phyloP scores from a whole-genome alignment of 345 rosid species.

The Rhizophora apiculata region DNA sequence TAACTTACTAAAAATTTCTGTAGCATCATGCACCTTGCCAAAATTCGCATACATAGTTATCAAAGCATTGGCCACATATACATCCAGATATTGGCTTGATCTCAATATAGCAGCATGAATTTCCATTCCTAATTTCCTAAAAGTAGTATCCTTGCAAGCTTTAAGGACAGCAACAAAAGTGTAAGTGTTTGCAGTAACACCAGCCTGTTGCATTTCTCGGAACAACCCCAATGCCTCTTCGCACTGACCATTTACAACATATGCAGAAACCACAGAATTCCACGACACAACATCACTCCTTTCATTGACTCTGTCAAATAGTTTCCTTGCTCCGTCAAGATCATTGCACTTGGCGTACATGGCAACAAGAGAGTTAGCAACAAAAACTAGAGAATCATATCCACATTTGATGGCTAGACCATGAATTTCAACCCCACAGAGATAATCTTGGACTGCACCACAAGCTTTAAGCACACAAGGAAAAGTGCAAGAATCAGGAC shows the following conservation, averaged over 20 bases:
- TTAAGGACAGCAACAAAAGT: slow-evolving; percentile 64
- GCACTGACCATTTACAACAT: slow-evolving; percentile 43
- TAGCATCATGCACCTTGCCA: slow-evolving; percentile 48
- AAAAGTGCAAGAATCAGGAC: slow-evolving; percentile 56
- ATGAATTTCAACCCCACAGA: slow-evolving; percentile 57
- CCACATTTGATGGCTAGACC: slow-evolving; percentile 52
- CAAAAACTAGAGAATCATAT: slow-evolving; percentile 37
- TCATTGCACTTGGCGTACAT: slow-evolving; percentile 81
- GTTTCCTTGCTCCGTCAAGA: slow-evolving; percentile 49
- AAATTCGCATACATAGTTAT: slow-evolving; percentile 62
- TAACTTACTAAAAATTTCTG: slow-evolving; percentile 34
- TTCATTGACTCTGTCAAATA: slow-evolving; percentile 46
- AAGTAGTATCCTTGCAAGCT: slow-evolving; percentile 49
- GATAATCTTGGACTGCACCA: slow-evolving; percentile 35
- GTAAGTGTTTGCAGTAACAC: slow-evolving; percentile 48
- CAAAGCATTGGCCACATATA: slow-evolving; percentile 66
- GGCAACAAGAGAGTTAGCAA: slow-evolving; percentile 64
- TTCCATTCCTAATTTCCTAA: slow-evolving; percentile 55
- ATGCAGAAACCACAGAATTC: slow-evolving; percentile 75
- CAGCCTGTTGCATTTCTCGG: slow-evolving; percentile 49
- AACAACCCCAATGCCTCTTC: slow-evolving; percentile 56
- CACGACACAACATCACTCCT: slow-evolving; percentile 62
- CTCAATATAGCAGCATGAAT: slow-evolving; percentile 65
- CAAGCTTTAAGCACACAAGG: slow-evolving; percentile 65
- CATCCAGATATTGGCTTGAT: slow-evolving; percentile 36